Evolutionary conservation across 1,284 basidiomycete genomes (phyloP), one percentile per base, ranked within the genome.

Genomic region (Mycena citricolor): DNA sequence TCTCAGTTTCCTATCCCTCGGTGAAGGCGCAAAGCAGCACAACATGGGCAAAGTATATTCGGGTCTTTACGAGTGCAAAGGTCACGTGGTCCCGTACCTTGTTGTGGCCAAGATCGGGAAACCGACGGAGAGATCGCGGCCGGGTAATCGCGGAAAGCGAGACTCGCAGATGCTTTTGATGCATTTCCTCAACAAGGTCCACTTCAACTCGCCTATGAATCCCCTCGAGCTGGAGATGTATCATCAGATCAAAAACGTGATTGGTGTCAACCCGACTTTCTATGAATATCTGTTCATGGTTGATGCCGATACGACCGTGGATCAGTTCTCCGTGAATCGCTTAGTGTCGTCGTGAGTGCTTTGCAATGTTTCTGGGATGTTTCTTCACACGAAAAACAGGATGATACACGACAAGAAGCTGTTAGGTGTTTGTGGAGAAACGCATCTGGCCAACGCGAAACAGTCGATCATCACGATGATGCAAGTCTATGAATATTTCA

Each of bases 31-130:
- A 35, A 93, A 91, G 66, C 94, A 98, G 68, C 89, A 97, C 63
- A 99, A 98, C 61, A 97, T 97, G 86, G 95, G 87, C 68, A 99
- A 99, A 71, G 83, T 99, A 5, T 99, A 97, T 67, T 95, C 93
- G 28, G 95, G 97, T 13, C 65, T 98, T 54, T 99, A 98, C 63
- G 94, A 98, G 65, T 88, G 83, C 54, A 76, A 86, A 30, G 95
- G 97, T 20, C 95, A 99, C 61, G 92, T 98, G 49, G 94, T 98
- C 0, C 95, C 94, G 30, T 98, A 97, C 62, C 71, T 98, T 47
- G 94, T 99, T 28, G 73, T 98, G n/a, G 94, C 90, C 67, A 99
- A 99, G 70, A 82, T 94, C 39, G 94, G 95, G 51, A 97, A 95
- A 65, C 95, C 97, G 0, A 91, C 87, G 8, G 94, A 99, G 70